Evolutionary conservation across 768 basidiomycete species (phyloP).

Genomic region (Pulveroboletus sp.): DNA sequence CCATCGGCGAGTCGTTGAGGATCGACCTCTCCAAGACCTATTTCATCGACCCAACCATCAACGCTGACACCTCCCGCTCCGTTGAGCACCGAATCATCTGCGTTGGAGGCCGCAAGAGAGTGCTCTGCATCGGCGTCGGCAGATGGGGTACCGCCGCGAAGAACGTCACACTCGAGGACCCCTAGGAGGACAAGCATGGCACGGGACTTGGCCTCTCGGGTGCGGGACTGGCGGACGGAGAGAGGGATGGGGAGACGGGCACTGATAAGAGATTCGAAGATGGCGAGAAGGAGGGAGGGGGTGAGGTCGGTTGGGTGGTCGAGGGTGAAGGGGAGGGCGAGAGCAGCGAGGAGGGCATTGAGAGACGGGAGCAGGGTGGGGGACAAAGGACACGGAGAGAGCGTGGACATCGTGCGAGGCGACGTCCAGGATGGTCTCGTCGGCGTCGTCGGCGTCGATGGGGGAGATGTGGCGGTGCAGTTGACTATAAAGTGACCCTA

Average conservation of each 20-base stretch:
- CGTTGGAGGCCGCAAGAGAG: conserved; percentile 20
- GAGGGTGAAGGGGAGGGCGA: conserved; percentile 44
- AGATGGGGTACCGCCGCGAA: conserved; percentile 43
- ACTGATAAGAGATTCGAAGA: conserved; percentile 59
- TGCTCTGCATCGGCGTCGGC: background rate
- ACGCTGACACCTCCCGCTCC: conserved; percentile 25
- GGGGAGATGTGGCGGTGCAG: conserved; percentile 9
- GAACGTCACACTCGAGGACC: conserved; percentile 61
- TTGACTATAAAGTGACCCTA: no score
- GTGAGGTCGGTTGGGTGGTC: conserved; percentile 59
- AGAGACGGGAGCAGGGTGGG: conserved; percentile 27
- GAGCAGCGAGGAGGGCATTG: conserved; percentile 42
- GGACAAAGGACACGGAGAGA: no score
- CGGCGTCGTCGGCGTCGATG: background rate
- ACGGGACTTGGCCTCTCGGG: conserved; percentile 43
- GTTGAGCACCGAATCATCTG: conserved; percentile 18
- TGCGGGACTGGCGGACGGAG: conserved; percentile 35
- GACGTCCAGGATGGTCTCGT: conserved; percentile 2
- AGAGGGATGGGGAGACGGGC: conserved; percentile 46
- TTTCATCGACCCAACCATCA: conserved; percentile 38
- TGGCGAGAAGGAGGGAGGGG: conserved; percentile 63
- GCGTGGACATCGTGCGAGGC: conserved; percentile 10
- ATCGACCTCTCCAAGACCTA: conserved; percentile 63
- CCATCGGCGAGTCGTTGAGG: conserved; percentile 61
- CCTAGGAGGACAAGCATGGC: conserved; percentile 75